Evolutionary conservation across 345 rosid species (phyloP).

Genomic region (Ceriops tagal): DNA sequence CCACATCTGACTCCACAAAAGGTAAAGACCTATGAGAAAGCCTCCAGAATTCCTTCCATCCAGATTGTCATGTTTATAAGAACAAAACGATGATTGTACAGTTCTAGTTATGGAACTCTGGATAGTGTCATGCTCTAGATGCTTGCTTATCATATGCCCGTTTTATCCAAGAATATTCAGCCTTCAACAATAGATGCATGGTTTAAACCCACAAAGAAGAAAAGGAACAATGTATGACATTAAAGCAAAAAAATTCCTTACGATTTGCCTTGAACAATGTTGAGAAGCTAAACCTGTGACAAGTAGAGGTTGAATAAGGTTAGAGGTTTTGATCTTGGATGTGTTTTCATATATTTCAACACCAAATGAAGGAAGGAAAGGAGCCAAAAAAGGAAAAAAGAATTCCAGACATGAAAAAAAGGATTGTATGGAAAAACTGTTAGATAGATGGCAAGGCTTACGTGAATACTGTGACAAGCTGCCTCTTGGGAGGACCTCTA

Average conservation of each 20-base stretch:
- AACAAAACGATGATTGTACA: too few species aligned
- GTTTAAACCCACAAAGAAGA: not conserved
- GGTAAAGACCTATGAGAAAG: not conserved
- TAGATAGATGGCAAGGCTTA: conserved; percentile 1
- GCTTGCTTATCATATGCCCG: not conserved
- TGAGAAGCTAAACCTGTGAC: conserved; percentile 91
- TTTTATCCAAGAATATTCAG: not conserved
- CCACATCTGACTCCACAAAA: not conserved
- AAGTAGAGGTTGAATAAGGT: conserved; percentile 8
- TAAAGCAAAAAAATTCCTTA: conserved; percentile 34
- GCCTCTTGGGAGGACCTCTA: conserved; percentile 33
- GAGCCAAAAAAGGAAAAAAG: not conserved
- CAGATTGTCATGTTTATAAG: too few species aligned
- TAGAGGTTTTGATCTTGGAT: conserved; percentile 4
- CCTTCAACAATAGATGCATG: not conserved
- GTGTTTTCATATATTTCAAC: not conserved
- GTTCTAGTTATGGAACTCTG: too few species aligned
- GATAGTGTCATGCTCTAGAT: not conserved
- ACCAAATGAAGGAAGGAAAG: not conserved
- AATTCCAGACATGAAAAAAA: not conserved
- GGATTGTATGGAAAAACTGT: not conserved
- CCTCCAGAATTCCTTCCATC: too few species aligned
- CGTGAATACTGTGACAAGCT: conserved; percentile 29
- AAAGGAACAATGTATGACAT: not conserved
- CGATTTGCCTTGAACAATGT: conserved; percentile 78